Evolutionary conservation across 169 alveolate species (phyloP).

Genomic region (Plasmodium blacklocki): DNA sequence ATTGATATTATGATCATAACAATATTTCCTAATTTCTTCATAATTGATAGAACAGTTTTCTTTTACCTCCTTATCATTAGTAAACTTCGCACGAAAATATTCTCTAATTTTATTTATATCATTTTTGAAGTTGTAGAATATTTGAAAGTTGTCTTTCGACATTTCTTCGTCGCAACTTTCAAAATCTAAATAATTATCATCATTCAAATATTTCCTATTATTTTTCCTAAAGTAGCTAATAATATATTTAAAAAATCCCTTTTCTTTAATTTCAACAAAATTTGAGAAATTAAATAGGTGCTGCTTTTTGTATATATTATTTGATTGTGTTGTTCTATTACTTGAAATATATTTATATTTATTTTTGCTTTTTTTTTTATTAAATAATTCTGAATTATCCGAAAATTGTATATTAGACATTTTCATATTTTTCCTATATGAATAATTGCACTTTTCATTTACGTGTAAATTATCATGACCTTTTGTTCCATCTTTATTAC

Average conservation of each 20-base stretch:
- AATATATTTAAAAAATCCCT: constrained; percentile 64
- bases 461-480: neutral
- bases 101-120: constrained; percentile 49
- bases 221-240: constrained; percentile 30
- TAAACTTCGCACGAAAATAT: constrained; percentile 35
- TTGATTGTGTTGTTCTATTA: constrained; percentile 3
- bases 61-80: constrained; percentile 27
- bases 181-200: constrained; percentile 40
- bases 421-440: constrained; percentile 10
- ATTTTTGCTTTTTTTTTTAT: constrained; percentile 2
- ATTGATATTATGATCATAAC: constrained; percentile 12
- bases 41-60: constrained; percentile 66
- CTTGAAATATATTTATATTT: neutral
- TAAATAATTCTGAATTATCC: constrained; percentile 10
- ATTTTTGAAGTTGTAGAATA: constrained; percentile 46
- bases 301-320: constrained; percentile 15
- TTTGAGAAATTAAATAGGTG: constrained; percentile 43
- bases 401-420: constrained; percentile 47
- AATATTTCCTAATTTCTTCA: constrained; percentile 60
- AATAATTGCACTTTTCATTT: constrained; percentile 33
- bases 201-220: constrained; percentile 13
- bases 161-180: constrained; percentile 75
- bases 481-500: neutral
- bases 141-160: constrained; percentile 38
- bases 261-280: constrained; percentile 33